Conservation (phyloP, 306 rosid genomes). For the Luffa acutangula region DNA sequence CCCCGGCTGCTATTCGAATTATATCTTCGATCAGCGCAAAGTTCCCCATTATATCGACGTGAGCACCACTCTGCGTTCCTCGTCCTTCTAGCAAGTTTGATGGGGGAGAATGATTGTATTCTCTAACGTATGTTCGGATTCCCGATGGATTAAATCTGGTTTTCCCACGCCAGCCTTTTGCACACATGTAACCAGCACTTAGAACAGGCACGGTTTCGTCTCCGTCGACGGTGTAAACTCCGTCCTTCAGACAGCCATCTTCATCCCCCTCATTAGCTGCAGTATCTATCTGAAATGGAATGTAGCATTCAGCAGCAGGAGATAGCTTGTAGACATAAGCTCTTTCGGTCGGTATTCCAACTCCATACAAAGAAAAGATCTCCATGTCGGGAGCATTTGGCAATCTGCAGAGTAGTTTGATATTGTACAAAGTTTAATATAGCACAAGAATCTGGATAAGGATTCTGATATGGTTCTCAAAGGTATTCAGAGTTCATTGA, state of each 20-base stretch:
- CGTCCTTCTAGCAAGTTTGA: conserved; percentile 66
- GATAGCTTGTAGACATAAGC: conserved; percentile 63
- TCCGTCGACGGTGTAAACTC: conserved; percentile 67
- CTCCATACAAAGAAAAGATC: conserved; percentile 74
- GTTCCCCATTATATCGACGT: conserved; percentile 88
- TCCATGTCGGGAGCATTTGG: conserved; percentile 90
- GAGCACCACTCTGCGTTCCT: conserved; percentile 82
- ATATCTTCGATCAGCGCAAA: conserved; percentile 74
- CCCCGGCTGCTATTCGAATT: conserved; percentile 70
- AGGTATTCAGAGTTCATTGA: background rate
- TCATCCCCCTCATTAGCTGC: conserved; percentile 39
- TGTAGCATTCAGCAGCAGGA: conserved; percentile 53
- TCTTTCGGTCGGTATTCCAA: conserved; percentile 81
- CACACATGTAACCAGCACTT: conserved; percentile 85
- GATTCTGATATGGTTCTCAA: background rate
- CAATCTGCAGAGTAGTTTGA: conserved; percentile 33
- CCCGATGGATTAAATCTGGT: conserved; percentile 76
- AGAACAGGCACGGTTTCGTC: conserved; percentile 83
- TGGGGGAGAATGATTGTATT: conserved; percentile 75
- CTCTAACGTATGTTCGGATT: conserved; percentile 39
- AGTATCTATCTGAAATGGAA: conserved; percentile 68
- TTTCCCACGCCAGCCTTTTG: conserved; percentile 75
- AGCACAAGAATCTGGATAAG: background rate
- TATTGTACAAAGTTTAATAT: background rate
- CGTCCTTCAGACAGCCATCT: conserved; percentile 49